phyloP scores from a whole-genome alignment of 2,329 filamentous ascomycete species.

The Apiospora rasikravindrae region DNA sequence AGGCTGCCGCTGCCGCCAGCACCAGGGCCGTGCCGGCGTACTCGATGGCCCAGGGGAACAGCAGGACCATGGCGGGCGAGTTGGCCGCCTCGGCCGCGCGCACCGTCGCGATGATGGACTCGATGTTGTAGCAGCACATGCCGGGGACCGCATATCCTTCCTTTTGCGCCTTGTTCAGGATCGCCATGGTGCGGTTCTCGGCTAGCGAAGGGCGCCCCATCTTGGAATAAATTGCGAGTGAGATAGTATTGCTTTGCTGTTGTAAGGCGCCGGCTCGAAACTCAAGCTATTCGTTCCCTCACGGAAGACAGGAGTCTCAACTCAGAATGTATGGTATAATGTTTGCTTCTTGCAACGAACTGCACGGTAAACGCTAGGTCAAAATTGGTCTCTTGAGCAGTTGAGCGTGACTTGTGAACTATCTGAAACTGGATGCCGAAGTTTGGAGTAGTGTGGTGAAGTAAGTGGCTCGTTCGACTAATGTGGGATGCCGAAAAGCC shows the following conservation, averaged over 20 bases:
- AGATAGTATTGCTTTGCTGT: not conserved
- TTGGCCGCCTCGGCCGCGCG: constrained; percentile 70
- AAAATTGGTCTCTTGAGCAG: not conserved
- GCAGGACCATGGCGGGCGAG: constrained; percentile 72
- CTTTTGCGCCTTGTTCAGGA: constrained; percentile 60
- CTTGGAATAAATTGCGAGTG: not conserved
- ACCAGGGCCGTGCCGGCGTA: constrained; percentile 65
- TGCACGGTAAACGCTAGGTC: not conserved
- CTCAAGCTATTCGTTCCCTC: not conserved
- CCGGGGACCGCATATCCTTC: constrained; percentile 64
- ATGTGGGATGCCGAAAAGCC: not conserved
- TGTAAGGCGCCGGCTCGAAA: not conserved
- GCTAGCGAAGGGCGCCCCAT: constrained; percentile 46
- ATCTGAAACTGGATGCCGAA: not conserved
- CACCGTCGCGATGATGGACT: constrained; percentile 72
- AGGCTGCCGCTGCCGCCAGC: constrained; percentile 60
- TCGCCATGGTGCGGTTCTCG: constrained; percentile 58
- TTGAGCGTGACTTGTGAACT: not conserved
- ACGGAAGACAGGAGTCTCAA: not conserved
- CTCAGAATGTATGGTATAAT: not conserved
- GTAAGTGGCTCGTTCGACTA: not conserved
- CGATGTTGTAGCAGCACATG: constrained; percentile 71
- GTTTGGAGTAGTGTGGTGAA: not conserved
- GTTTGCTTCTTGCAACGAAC: not conserved
- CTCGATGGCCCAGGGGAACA: constrained; percentile 76